A percentile compares a stretch with the other conserved stretches of the same genome.
phyloP scores from a whole-genome alignment of 176 grass and related monocot species.

The Eleusine coracana region DNA sequence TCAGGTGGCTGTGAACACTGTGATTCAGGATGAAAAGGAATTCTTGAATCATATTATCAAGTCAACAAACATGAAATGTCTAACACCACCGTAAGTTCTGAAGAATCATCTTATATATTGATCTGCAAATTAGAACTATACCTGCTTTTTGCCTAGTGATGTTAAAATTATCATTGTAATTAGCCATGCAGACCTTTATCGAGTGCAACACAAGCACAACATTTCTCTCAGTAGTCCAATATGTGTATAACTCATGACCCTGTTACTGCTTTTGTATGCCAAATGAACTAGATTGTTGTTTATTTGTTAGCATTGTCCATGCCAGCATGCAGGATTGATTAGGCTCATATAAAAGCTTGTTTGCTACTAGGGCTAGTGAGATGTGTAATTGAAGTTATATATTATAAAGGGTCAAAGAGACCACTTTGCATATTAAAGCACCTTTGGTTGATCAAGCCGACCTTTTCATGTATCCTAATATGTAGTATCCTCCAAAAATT shows the following conservation, averaged over 20 bases:
- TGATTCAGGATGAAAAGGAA: conserved; percentile 81
- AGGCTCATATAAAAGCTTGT: not conserved
- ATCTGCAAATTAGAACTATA: not conserved
- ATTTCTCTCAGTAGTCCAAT: not conserved
- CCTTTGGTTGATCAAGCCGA: conserved; percentile 8
- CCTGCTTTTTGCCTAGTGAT: not conserved
- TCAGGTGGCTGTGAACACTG: conserved; percentile 77
- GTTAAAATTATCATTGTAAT: not conserved
- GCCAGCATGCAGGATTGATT: not conserved
- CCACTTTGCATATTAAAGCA: not conserved
- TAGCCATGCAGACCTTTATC: not conserved
- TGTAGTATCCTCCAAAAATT: not conserved
- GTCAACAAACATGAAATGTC: conserved; percentile 91
- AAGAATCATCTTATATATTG: not conserved
- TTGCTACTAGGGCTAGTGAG: not conserved
- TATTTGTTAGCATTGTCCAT: not conserved
- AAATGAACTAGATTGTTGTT: not conserved
- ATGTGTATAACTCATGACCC: not conserved
- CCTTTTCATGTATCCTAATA: not conserved
- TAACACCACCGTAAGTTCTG: conserved; percentile 74
- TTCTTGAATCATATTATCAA: conserved; percentile 86
- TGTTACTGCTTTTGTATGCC: not conserved
- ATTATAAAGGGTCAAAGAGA: not conserved
- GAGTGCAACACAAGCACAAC: not conserved
- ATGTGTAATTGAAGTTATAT: conserved; percentile 6